Evolutionary conservation across 495 filamentous ascomycete genomes (phyloP).

Genomic region (Bryoglossum gracile): DNA sequence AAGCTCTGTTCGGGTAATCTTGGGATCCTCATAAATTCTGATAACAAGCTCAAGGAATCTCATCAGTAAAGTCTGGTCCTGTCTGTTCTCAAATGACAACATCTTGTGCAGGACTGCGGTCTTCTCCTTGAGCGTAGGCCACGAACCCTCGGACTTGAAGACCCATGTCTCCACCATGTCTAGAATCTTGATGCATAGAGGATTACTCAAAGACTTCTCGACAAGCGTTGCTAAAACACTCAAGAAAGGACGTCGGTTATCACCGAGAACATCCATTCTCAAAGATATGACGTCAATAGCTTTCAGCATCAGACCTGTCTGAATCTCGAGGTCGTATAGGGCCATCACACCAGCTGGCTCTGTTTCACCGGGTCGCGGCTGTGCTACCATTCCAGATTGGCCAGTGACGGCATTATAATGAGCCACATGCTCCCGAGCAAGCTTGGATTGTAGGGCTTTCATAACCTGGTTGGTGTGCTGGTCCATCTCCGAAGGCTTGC

Average conservation of each 20-base stretch:
- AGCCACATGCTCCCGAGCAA: constrained; percentile 88
- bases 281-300: constrained; percentile 84
- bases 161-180: constrained; percentile 95
- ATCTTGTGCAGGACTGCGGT: constrained; percentile 96
- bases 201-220: constrained; percentile 80
- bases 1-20: constrained; percentile 88
- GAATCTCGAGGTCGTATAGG: constrained; percentile 72
- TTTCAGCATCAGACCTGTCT: constrained; percentile 83
- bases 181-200: constrained; percentile 83
- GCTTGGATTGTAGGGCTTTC: constrained; percentile 87
- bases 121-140: constrained; percentile 96
- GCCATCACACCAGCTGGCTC: constrained; percentile 51
- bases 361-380: constrained; percentile 27
- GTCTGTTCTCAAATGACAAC: constrained; percentile 82
- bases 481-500: constrained; percentile 78
- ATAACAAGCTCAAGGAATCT: constrained; percentile 95
- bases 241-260: constrained; percentile 85
- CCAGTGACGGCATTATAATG: constrained; percentile 52
- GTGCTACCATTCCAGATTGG: constrained; percentile 33
- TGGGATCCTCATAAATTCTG: constrained; percentile 92
- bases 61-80: constrained; percentile 73
- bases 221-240: constrained; percentile 91
- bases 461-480: constrained; percentile 80
- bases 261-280: constrained; percentile 89
- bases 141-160: constrained; percentile 84